Conservation (phyloP, 73 alveolate genomes). For the Symbiodinium natans region DNA sequence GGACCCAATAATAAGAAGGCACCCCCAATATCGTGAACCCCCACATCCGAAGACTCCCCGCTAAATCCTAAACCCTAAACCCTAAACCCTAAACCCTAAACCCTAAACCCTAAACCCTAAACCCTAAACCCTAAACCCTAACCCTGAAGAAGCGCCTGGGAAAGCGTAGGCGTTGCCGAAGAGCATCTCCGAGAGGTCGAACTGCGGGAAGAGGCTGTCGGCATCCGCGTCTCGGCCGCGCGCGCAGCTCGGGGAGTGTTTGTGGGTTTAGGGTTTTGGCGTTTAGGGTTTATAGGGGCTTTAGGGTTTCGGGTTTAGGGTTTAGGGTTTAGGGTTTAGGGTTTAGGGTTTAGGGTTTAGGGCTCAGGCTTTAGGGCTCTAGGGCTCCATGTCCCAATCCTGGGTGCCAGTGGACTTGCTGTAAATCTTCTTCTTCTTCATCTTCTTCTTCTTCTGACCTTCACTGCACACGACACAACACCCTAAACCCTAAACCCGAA, state of each 20-base stretch:
- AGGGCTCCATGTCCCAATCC: not conserved
- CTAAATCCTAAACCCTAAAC: no score
- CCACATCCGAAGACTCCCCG: no score
- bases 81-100: not conserved
- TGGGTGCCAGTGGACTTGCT: not conserved
- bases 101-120: not conserved
- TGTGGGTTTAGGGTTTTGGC: no score
- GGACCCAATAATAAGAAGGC: no score
- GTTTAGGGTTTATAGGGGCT: no score
- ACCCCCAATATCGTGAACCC: no score
- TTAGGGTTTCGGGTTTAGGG: no score
- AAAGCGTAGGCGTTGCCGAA: slow-evolving; percentile 90
- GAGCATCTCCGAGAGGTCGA: slow-evolving; percentile 90
- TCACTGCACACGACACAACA: no score
- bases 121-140: not conserved
- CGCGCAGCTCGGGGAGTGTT: no score
- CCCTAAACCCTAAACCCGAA: not conserved
- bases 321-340: not conserved
- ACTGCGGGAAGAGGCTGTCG: slow-evolving; percentile 91
- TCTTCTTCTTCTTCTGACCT: no score
- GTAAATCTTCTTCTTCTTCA: no score
- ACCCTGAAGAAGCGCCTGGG: slow-evolving; percentile 41
- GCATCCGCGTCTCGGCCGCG: slow-evolving; percentile 39
- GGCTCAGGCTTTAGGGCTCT: no score
- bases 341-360: not conserved